Evolutionary conservation across 345 rosid species (phyloP), one percentile per base, ranked within the genome.

Genomic region (Geranium brycei): DNA sequence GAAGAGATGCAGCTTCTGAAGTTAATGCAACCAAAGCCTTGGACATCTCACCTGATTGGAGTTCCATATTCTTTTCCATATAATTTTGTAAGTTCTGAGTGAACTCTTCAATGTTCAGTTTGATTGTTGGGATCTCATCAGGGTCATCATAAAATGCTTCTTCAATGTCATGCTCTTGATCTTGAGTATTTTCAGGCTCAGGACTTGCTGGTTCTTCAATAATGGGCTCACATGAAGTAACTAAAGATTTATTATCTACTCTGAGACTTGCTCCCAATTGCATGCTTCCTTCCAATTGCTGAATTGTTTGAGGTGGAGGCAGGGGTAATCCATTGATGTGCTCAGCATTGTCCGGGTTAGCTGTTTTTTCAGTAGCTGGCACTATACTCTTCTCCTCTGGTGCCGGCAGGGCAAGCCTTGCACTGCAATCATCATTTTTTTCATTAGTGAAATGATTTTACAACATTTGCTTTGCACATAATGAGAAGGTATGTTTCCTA

Each of bases 191-290:
- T 65, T 80, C 80, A 57, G 84, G 86, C 65, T 86, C 95, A 23
- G 99, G 96, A 57, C 91, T 77, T 66, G 88, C 78, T 71, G 99
- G 99, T 69, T 81, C 97, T 79, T 93, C 97, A 51, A 93, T 77
- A 17, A 88, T 90, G 18, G 99, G 99, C 41, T 79, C 78, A 69
- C 82, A 86, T 51, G 74, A 79, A 67, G 56, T 74, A 28, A 66
- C 63, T 35, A 64, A 66, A 1, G 62, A 35, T 59, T 47, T 47
- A 1, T 47, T 47, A 2, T 11, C 53, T 47, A 47, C 15, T 47
- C 53, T 11, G 14, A 47, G 53, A 13, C 59, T 72, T 64, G 61
- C 64, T 75, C 79, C 79, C 71, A 59, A 53, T 51, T 71, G 53
- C 53, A 47, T 8, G 57, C 69, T 47, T 10, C 14, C 78, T 68